Conservation (phyloP, 2,329 filamentous ascomycete species). For the Ceratocystis papillata region DNA sequence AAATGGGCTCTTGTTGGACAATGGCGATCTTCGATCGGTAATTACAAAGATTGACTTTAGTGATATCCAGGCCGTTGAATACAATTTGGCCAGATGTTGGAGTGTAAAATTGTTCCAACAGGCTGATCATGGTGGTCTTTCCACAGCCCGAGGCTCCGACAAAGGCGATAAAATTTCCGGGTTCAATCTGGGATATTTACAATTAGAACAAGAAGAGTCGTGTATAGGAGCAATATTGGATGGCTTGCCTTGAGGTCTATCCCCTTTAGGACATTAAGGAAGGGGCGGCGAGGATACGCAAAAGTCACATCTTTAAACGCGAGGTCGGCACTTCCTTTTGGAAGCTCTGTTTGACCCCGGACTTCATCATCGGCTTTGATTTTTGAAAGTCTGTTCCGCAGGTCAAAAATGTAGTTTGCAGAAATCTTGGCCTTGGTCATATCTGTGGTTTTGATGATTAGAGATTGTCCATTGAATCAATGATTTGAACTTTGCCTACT, state of each 20-base stretch:
- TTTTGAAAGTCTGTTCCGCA: constrained; percentile 31
- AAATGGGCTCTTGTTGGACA: constrained; percentile 35
- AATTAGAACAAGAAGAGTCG: constrained; percentile 1
- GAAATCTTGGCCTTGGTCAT: constrained; percentile 41
- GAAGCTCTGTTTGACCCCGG: constrained; percentile 19
- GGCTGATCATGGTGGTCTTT: constrained; percentile 49
- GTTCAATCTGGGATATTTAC: constrained; percentile 30
- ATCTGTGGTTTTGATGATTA: constrained; percentile 25
- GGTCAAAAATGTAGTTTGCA: constrained; percentile 40
- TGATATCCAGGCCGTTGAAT: constrained; percentile 30
- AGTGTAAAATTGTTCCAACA: constrained; percentile 39
- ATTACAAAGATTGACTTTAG: constrained; percentile 28
- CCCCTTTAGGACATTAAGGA: constrained; percentile 32
- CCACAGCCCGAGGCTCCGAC: constrained; percentile 50
- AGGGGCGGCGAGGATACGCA: constrained; percentile 41
- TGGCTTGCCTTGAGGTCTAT: constrained; percentile 31
- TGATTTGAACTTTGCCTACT: constrained; percentile 28
- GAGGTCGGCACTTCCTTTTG: constrained; percentile 31
- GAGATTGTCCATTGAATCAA: neutral
- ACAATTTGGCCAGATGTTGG: constrained; percentile 30
- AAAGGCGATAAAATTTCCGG: constrained; percentile 43
- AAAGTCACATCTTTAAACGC: constrained; percentile 46
- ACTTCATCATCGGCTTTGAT: constrained; percentile 29
- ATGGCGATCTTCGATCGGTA: constrained; percentile 33
- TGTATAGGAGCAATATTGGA: too few relatives aligned